Conservation (phyloP, 225 moss, liverwort and hornwort species). For the Antitrichia curtipendula region DNA sequence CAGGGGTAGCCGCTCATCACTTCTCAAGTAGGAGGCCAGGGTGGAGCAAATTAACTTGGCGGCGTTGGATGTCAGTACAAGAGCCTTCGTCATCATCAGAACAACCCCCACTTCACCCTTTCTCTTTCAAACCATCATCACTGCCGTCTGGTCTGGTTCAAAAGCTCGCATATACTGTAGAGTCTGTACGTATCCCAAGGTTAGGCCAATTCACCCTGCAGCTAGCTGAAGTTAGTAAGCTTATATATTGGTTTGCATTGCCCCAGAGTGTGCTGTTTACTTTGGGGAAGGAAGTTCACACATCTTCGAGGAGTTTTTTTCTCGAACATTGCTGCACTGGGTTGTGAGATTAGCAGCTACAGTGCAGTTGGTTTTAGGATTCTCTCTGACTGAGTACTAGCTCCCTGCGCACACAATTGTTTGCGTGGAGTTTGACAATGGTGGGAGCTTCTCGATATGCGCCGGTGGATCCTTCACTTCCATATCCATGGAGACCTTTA, state of each 20-base stretch:
- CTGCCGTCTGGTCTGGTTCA: not conserved
- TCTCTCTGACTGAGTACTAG: too few relatives aligned
- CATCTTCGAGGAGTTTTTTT: not conserved
- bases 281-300: not conserved
- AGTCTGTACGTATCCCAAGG: not conserved
- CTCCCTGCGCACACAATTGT: not conserved
- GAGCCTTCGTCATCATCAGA: not conserved
- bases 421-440: constrained; percentile 14
- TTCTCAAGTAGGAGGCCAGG: not conserved
- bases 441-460: constrained; percentile 72
- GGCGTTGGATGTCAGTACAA: not conserved
- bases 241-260: not conserved
- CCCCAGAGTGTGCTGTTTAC: not conserved
- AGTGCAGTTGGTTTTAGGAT: too few relatives aligned
- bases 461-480: constrained; percentile 67
- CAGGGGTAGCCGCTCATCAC: not conserved
- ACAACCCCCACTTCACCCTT: not conserved
- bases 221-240: too few relatives aligned
- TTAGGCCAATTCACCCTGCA: not conserved
- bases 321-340: not conserved
- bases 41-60: not conserved
- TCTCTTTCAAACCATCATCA: not conserved
- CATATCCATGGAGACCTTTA: constrained; percentile 68
- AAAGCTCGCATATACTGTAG: not conserved
- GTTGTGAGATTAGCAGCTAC: not conserved